Conservation (phyloP, 768 basidiomycete genomes). For the Pleurotus salmoneostramineus region DNA sequence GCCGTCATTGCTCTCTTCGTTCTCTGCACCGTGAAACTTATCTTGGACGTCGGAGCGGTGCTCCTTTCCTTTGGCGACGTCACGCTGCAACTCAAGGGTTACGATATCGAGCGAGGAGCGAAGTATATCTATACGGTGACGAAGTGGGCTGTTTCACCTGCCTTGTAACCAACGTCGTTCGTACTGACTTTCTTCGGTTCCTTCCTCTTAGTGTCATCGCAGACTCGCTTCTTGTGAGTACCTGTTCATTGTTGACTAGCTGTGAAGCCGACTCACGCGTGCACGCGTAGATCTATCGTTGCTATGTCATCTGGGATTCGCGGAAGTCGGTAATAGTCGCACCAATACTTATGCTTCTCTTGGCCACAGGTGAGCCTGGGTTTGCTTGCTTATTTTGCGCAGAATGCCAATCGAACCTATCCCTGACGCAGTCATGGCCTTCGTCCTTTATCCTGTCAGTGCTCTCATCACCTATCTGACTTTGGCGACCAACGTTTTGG, state of each 20-base stretch:
- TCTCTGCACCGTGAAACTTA: background rate
- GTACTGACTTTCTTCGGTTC: background rate
- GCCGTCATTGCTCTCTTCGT: background rate
- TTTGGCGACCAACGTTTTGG: background rate
- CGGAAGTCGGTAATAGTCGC: constrained; percentile 10
- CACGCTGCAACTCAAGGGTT: too few relatives aligned
- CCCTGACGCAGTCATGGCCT: background rate
- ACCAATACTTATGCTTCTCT: constrained; percentile 10
- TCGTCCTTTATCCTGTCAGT: background rate
- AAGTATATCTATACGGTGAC: too few relatives aligned
- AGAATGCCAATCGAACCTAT: background rate
- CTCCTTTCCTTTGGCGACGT: background rate
- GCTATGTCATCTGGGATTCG: constrained; percentile 15
- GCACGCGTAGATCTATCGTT: constrained; percentile 15
- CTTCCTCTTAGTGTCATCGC: background rate
- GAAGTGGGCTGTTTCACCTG: too few relatives aligned
- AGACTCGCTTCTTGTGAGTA: background rate
- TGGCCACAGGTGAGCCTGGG: constrained; percentile 8
- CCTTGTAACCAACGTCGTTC: too few relatives aligned
- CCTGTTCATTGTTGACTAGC: background rate
- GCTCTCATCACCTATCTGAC: too few relatives aligned
- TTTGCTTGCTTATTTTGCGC: background rate
- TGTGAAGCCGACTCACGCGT: too few relatives aligned
- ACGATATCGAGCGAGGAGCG: too few relatives aligned
- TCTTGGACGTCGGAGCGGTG: background rate